Base-by-base conservation (phyloP, 2,329 filamentous ascomycete species). In the Botrytis elliptica region DNA sequence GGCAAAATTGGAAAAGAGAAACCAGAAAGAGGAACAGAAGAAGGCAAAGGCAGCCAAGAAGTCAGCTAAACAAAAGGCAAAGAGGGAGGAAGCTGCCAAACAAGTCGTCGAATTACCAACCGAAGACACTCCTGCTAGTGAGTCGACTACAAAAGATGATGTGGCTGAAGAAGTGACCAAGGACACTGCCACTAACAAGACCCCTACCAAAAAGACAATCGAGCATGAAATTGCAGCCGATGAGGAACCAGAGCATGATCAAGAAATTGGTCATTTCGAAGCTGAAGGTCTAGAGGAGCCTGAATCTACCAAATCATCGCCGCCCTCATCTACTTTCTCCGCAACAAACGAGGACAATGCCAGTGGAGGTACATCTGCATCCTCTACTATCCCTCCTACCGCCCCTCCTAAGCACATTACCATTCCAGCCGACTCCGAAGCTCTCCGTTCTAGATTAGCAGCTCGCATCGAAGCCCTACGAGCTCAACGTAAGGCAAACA, bases 401-500 rank as follows among this genome's bases (percentile, higher is more conserved):
- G 87, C 89, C 75, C 89, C 89, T 79, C 88, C 88, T 22, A 92
- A 91, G 81, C 88, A 89, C 76, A 88, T 90, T 80, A 90, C 90
- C 79, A 83, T 92, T 44, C 91, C 91, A 72, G 85, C 90, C 75
- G 91, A 95, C 80, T 91, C 91, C 60, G 90, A 93, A 75, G 89
- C 91, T 40, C 88, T 97, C 65, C 91, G 92, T 79, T 90, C 91
- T 73, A 91, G 95, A 63, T 86, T 99, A 69, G 91, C 92, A 73
- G 92, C 93, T 78, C 92, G 91, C 75, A 94, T 99, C 72, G 93
- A 96, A 78, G 91, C 91, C 64, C 89, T 98, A 68, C 92, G 95
- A 74, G 92, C 93, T 16, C 90, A 91, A 40, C 91, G 96, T 74
- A 97, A 97, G 82, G 95, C 95, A 9, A 94, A 97, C 78, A 93